phyloP scores from a whole-genome alignment of 129 eudicot genomes.

The Glebionis coronaria region DNA sequence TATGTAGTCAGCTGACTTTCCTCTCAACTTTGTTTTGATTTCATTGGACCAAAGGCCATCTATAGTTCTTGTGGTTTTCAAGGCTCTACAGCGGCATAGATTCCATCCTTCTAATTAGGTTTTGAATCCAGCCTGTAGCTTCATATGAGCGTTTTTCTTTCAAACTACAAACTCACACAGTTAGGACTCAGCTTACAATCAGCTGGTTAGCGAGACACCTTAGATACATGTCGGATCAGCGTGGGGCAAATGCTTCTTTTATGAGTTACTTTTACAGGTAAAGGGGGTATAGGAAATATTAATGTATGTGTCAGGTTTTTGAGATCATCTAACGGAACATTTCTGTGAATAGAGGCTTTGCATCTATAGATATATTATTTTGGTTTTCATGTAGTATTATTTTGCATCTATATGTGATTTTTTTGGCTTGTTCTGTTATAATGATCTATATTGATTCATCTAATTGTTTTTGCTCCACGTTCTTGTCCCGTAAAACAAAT shows the following conservation, averaged over 20 bases:
- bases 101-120: not conserved
- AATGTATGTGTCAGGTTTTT: not conserved
- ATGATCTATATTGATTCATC: not conserved
- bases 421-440: not conserved
- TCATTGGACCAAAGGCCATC: not conserved
- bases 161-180: too few relatives aligned
- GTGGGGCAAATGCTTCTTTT: not conserved
- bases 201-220: too few relatives aligned
- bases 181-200: too few relatives aligned
- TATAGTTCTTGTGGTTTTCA: not conserved
- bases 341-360: not conserved
- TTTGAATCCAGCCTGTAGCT: constrained; percentile 6
- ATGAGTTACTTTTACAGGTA: not conserved
- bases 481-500: too few relatives aligned
- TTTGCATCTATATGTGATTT: too few relatives aligned
- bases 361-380: not conserved
- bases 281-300: constrained; percentile 4
- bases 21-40: not conserved
- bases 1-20: constrained; percentile 37
- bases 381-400: too few relatives aligned
- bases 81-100: constrained; percentile 1
- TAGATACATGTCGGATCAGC: too few relatives aligned
- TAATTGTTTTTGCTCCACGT: not conserved
- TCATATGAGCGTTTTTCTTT: not conserved
- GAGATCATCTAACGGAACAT: not conserved